phyloP scores from a whole-genome alignment of 2,329 filamentous ascomycete genomes.

The Polytolypa hystricis region DNA sequence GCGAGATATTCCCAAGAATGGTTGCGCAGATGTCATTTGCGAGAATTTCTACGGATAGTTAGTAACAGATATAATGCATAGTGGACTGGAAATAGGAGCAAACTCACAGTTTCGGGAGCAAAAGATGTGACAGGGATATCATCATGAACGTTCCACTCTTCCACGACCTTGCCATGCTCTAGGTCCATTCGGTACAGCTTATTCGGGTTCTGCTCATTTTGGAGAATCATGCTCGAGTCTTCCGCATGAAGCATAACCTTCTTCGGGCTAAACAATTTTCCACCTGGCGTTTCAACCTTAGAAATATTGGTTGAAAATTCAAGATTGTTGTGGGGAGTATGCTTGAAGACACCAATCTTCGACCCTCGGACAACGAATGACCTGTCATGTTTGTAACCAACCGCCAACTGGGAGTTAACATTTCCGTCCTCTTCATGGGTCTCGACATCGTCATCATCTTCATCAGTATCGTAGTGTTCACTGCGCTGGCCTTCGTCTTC shows the following conservation, averaged over 20 bases:
- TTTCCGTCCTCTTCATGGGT: conserved; percentile 63
- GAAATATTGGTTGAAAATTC: conserved; percentile 97
- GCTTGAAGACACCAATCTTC: conserved; percentile 98
- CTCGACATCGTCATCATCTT: conserved; percentile 67
- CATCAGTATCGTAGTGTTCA: conserved; percentile 63
- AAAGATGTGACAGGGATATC: conserved; percentile 89
- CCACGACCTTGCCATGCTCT: conserved; percentile 93
- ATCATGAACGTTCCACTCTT: conserved; percentile 97
- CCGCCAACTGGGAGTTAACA: conserved; percentile 84
- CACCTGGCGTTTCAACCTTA: conserved; percentile 79
- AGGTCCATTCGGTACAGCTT: conserved; percentile 95
- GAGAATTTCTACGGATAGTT: conserved; percentile 64
- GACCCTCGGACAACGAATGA: conserved; percentile 95
- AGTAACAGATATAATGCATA: conserved; percentile 15
- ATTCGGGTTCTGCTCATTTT: conserved; percentile 73
- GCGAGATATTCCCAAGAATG: conserved; percentile 83
- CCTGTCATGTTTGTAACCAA: conserved; percentile 92
- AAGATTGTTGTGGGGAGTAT: conserved; percentile 81
- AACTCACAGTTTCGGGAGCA: conserved; percentile 66
- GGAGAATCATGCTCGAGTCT: conserved; percentile 79
- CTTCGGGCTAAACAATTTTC: conserved; percentile 81
- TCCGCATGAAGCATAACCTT: conserved; percentile 95
- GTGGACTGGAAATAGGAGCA: background rate
- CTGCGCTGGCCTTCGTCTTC: conserved; percentile 55
- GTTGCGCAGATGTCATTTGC: conserved; percentile 91